Base-by-base conservation (phyloP, 2,329 filamentous ascomycete genomes). In the Leptoxyphium fumago region DNA sequence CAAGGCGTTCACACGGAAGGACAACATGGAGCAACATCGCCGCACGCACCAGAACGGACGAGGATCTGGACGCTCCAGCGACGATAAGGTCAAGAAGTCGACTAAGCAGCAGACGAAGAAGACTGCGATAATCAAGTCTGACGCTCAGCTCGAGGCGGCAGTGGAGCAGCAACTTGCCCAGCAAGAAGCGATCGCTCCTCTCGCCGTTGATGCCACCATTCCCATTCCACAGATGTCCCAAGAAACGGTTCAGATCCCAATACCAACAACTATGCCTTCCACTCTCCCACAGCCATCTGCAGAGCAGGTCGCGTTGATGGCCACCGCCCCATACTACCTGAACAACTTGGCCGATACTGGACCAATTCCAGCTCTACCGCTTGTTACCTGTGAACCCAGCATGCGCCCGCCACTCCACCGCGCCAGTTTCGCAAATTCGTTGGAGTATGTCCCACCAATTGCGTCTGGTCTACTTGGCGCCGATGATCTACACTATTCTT, bases 1-100 rank as follows among this genome's bases (percentile, higher is more conserved):
- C 61, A 86, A 86, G 66, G 83, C 82, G 56, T 88, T 88, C 54
- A 86, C 82, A 10, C 80, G 83, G 50, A 79, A 81, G 53, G 83
- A 88, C 69, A 88, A 88, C 68, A 88, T 88, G 83, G 85, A 86
- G 70, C 83, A 87, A 64, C 83, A 88, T 56, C 72, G 84, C 28
- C 76, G 84, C 55, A 87, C 82, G 0, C 83, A 88, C 61, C 80
- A 75, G 49, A 70, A 64, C 48, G 69, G 68, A 4, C 67, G 69
- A 43, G 66, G 63, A 40, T 58, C 63, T 8, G 55, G 57, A 30
- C 58, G 60, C n/a, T 51, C 59, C 17, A 63, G 64, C 42, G 65
- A 69, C 42, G 65, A 67, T 43, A 65, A 66, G 47, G 59, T 62
- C 43, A 67, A 67, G 53, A 69, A 69, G 54, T 45, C 55, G n/a